Percentiles rank a stretch among this genome's conserved stretches.
phyloP scores from a whole-genome alignment of 352 stramenopile genomes.

The Plasmopara viticola region DNA sequence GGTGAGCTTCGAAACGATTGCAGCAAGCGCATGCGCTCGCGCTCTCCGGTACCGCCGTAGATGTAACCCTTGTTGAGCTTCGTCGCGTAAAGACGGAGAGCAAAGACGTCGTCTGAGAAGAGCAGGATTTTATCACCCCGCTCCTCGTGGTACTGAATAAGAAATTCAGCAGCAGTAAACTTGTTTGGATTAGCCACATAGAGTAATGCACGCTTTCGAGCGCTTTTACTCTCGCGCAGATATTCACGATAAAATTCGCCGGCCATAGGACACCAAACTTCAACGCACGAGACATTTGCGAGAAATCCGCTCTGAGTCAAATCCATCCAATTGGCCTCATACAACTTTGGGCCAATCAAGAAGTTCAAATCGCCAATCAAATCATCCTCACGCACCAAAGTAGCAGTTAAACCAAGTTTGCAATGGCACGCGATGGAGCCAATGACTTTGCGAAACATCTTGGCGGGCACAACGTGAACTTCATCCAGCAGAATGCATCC shows the following conservation, averaged over 20 bases:
- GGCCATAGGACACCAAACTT: slow-evolving; percentile 99
- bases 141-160: slow-evolving; percentile 97
- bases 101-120: slow-evolving; percentile 98
- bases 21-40: slow-evolving; percentile 81
- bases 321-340: slow-evolving; percentile 99
- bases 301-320: slow-evolving; percentile 96
- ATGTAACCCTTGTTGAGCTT: slow-evolving; percentile 91
- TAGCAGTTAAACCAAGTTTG: slow-evolving; percentile 98
- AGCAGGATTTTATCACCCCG: slow-evolving; percentile 98
- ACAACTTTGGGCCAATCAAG: slow-evolving; percentile 97
- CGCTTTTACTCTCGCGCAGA: slow-evolving; percentile 80
- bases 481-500: slow-evolving; percentile 96
- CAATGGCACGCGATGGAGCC: slow-evolving; percentile 94
- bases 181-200: slow-evolving; percentile 99
- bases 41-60: slow-evolving; percentile 95
- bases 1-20: slow-evolving; percentile 81
- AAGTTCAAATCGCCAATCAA: slow-evolving; percentile 99
- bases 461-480: slow-evolving; percentile 97
- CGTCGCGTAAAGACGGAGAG: slow-evolving; percentile 91
- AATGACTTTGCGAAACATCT: slow-evolving; percentile 97
- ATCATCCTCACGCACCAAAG: slow-evolving; percentile 98
- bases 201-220: slow-evolving; percentile 90
- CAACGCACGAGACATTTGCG: slow-evolving; percentile 96
- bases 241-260: slow-evolving; percentile 95
- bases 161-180: slow-evolving; percentile 92